These are phyloP conservation scores for Calonectria henricotiae DNA, from an alignment of 2,329 filamentous ascomycete genomes.

Conservation along the genomic window DNA sequence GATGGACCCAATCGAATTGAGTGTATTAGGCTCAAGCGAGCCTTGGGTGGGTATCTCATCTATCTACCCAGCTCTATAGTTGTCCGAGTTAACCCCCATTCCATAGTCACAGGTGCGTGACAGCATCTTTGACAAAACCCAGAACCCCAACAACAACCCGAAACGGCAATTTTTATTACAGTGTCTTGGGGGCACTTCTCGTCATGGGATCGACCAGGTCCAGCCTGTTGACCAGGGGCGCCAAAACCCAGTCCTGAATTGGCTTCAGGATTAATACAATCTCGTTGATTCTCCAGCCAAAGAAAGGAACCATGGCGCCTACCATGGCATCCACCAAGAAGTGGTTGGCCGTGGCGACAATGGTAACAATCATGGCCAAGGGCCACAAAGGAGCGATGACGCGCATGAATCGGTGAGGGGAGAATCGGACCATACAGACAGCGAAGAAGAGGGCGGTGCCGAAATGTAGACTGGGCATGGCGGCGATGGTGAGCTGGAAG, in stretches of 20 bases:
- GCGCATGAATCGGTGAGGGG: constrained; percentile 59
- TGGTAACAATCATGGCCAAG: constrained; percentile 61
- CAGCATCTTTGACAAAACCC: constrained; percentile 20
- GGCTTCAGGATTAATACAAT: constrained; percentile 51
- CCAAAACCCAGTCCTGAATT: constrained; percentile 53
- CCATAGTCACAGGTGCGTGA: constrained; percentile 25
- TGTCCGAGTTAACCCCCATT: neutral
- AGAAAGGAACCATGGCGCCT: constrained; percentile 55
- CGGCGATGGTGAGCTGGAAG: constrained; percentile 66
- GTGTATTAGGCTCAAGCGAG: neutral
- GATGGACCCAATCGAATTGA: neutral
- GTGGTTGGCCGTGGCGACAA: constrained; percentile 61
- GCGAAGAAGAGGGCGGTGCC: constrained; percentile 60
- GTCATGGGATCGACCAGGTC: constrained; percentile 45
- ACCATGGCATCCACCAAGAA: constrained; percentile 59
- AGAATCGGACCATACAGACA: constrained; percentile 57
- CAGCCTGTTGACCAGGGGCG: constrained; percentile 47
- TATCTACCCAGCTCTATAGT: constrained; percentile 29
- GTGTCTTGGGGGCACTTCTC: constrained; percentile 43
- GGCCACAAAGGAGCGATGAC: constrained; percentile 63
- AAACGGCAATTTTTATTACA: constrained; percentile 23
- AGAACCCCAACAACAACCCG: neutral
- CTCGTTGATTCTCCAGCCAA: constrained; percentile 57
- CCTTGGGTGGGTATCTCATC: constrained; percentile 23
- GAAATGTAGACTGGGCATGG: constrained; percentile 68